Evolutionary conservation across 805 yeast genomes (phyloP).

Genomic region (Komagataella populi): DNA sequence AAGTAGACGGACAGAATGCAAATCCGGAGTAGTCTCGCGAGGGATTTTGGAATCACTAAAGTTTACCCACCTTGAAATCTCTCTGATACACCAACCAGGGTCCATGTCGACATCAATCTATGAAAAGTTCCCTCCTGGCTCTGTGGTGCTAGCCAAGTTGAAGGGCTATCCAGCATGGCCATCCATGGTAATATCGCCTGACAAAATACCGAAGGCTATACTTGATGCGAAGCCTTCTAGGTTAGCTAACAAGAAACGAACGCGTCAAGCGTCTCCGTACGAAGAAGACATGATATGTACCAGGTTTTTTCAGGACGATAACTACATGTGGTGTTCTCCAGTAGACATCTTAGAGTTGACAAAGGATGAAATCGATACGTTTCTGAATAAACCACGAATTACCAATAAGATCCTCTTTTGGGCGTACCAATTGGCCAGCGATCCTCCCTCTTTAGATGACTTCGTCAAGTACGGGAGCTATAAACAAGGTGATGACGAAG

Average conservation of each 20-base stretch:
- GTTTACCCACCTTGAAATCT: neutral
- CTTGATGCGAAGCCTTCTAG: slow-evolving; percentile 4
- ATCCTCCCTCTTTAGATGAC: slow-evolving; percentile 26
- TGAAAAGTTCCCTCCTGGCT: slow-evolving; percentile 6
- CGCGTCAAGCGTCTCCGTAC: slow-evolving; percentile 2
- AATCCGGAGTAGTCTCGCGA: neutral
- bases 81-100: slow-evolving; percentile 28
- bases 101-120: slow-evolving; percentile 6
- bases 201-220: slow-evolving; percentile 3
- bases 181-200: slow-evolving; percentile 7
- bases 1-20: too few species aligned
- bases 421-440: slow-evolving; percentile 6
- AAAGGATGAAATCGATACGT: slow-evolving; percentile 7
- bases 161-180: slow-evolving; percentile 9
- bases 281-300: slow-evolving; percentile 2
- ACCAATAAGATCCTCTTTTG: slow-evolving; percentile 5
- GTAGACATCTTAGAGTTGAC: slow-evolving; percentile 30
- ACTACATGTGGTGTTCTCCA: slow-evolving; percentile 24
- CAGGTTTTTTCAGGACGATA: slow-evolving; percentile 4
- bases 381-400: slow-evolving; percentile 8
- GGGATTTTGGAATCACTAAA: neutral
- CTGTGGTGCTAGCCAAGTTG: slow-evolving; percentile 6
- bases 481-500: slow-evolving; percentile 5
- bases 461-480: slow-evolving; percentile 13
- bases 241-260: neutral